Evolutionary conservation across 2,329 filamentous ascomycete species (phyloP).

Genomic region (Aureobasidium mangrovei): DNA sequence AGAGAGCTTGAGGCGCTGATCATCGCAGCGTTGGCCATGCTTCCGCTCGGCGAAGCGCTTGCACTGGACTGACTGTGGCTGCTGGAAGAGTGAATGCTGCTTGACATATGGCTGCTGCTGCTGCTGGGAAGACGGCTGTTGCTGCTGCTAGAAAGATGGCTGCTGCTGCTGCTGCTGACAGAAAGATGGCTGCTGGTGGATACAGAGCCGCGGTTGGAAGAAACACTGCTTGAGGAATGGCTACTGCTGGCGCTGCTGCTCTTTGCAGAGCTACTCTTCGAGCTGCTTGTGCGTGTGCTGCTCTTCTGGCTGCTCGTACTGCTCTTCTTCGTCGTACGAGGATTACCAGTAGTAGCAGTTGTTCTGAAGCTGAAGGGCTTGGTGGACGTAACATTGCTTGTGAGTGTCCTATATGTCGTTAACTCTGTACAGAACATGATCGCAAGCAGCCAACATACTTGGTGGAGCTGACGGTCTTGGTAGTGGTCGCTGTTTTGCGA

Average conservation of each 20-base stretch:
- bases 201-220: no score
- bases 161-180: neutral
- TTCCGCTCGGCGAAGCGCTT: neutral
- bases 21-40: neutral
- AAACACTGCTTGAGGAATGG: neutral
- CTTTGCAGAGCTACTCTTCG: neutral
- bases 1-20: neutral
- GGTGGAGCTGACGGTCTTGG: neutral
- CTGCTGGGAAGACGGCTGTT: neutral
- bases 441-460: neutral
- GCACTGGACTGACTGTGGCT: neutral
- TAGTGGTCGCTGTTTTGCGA: neutral
- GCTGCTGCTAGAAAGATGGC: neutral
- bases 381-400: constrained; percentile 1
- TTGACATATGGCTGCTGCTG: neutral
- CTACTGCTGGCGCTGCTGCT: neutral
- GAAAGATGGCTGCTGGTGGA: neutral
- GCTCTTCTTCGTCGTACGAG: neutral
- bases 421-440: neutral
- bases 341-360: neutral
- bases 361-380: neutral
- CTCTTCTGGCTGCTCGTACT: neutral
- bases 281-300: neutral
- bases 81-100: neutral
- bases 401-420: neutral